Percentiles rank a stretch among this genome's conserved stretches.
These are phyloP conservation scores for Boletus putidus DNA, from an alignment of 1,284 basidiomycete genomes.

Conservation along the genomic window DNA sequence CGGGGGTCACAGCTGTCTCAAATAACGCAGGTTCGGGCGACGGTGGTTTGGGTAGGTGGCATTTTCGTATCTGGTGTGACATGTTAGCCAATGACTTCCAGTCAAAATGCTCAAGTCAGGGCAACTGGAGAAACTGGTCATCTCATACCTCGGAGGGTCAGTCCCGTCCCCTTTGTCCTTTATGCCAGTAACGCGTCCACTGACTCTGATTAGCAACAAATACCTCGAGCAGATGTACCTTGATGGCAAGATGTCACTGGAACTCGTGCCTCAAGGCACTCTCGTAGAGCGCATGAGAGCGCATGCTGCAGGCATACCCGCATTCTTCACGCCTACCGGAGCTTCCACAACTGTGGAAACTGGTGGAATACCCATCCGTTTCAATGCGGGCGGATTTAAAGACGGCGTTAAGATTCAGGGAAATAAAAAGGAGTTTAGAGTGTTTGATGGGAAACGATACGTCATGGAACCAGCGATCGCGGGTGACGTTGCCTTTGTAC, in stretches of 20 bases:
- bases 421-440: slow-evolving; percentile 63
- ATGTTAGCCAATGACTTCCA: slow-evolving; percentile 32
- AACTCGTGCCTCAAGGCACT: slow-evolving; percentile 87
- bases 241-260: slow-evolving; percentile 75
- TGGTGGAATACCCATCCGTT: slow-evolving; percentile 40
- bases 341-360: slow-evolving; percentile 77
- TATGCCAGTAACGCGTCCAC: not conserved
- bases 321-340: slow-evolving; percentile 92
- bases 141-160: slow-evolving; percentile 84
- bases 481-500: slow-evolving; percentile 86
- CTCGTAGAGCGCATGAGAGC: slow-evolving; percentile 89
- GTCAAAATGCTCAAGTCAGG: slow-evolving; percentile 73
- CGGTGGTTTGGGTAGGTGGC: slow-evolving; percentile 68
- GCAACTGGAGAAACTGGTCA: slow-evolving; percentile 80
- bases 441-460: slow-evolving; percentile 82
- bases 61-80: not conserved
- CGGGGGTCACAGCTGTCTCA: slow-evolving; percentile 75
- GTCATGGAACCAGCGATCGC: slow-evolving; percentile 84
- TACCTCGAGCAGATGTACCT: slow-evolving; percentile 75
- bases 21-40: slow-evolving; percentile 84
- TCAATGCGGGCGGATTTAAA: slow-evolving; percentile 61
- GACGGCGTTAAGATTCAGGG: slow-evolving; percentile 66
- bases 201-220: slow-evolving; percentile 56
- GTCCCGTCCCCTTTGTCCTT: slow-evolving; percentile 16
- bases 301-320: slow-evolving; percentile 89